Base-by-base conservation (phyloP, 1,284 basidiomycete species). In the Moniliella sp. region DNA sequence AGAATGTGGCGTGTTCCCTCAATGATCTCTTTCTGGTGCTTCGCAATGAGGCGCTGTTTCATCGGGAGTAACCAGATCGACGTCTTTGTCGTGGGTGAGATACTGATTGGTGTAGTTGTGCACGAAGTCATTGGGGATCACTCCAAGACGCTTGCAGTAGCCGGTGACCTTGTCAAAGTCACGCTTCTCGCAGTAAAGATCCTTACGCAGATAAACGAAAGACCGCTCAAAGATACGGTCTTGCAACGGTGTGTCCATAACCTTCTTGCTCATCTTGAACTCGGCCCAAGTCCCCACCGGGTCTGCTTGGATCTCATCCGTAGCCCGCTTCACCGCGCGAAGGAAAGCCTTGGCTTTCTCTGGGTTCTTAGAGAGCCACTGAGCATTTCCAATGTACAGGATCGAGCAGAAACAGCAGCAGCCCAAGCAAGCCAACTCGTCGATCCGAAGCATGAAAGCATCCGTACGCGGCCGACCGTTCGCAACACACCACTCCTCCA, bases 331-430 rank as follows among this genome's bases (percentile, higher is more conserved):
- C 40, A 62, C 44, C 8, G 60, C 61, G 13, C 52, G 50, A 57
- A 64, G 61, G 37, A 64, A 62, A 4, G 58, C 55, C 2, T 44
- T 45, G 15, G 50, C 54, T 42, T 62, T 55, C n/a, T 55, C 51
- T 4, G 55, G 57, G 37, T 59, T 39, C 15, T 36, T 35, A n/a
- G 33, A 33, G 37, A 62, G 39, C 40, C 56, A 61, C 26, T 35
- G 19, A 28, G 43, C 40, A 32, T 54, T 54, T 31, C 41, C 50
- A 15, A 54, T 50, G 37, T 47, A 49, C 18, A 54, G 40, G 37
- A 54, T 51, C 2, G 50, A 55, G 47, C 60, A 62, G 48, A 62
- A 62, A 44, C 57, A 61, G 40, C 60, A 62, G 47, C 57, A 61
- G 27, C 60, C 58, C 2, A 62, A 43, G 36, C 54, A 48, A 21